Percentiles rank a stretch among this genome's conserved stretches.
These are phyloP conservation scores for Wickerhamomyces kurtzmanii DNA, from an alignment of 805 yeast species.

Conservation along the genomic window DNA sequence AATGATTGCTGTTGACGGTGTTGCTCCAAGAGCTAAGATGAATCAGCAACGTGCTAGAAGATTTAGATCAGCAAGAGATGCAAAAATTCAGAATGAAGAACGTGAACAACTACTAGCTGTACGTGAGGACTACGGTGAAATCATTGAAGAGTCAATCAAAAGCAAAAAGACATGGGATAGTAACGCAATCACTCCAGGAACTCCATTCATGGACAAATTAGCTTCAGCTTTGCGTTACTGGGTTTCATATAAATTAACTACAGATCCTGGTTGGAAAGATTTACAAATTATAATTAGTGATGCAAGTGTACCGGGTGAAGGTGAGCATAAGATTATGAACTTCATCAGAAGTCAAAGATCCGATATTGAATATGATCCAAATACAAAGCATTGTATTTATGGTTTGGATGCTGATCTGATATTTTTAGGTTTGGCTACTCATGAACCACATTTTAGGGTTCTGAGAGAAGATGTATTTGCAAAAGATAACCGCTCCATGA, in stretches of 20 bases:
- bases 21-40: slow-evolving; percentile 97
- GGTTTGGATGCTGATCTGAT: slow-evolving; percentile 98
- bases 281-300: slow-evolving; percentile 88
- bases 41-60: slow-evolving; percentile 94
- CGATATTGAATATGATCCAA: slow-evolving; percentile 82
- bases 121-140: slow-evolving; percentile 36
- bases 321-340: slow-evolving; percentile 97
- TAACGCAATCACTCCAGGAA: slow-evolving; percentile 96
- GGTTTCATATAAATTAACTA: slow-evolving; percentile 80
- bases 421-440: slow-evolving; percentile 92
- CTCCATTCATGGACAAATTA: slow-evolving; percentile 91
- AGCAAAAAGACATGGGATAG: slow-evolving; percentile 85
- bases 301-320: slow-evolving; percentile 98
- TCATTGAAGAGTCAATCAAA: slow-evolving; percentile 66
- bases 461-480: slow-evolving; percentile 96
- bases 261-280: slow-evolving; percentile 90
- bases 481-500: slow-evolving; percentile 33
- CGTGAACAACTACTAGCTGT: slow-evolving; percentile 34
- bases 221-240: slow-evolving; percentile 81
- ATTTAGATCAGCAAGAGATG: slow-evolving; percentile 87
- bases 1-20: slow-evolving; percentile 97
- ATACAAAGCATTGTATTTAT: slow-evolving; percentile 91
- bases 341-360: slow-evolving; percentile 85
- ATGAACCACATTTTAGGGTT: slow-evolving; percentile 93
- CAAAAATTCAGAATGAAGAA: slow-evolving; percentile 67